A percentile compares a stretch with the other conserved stretches of the same genome.
These are phyloP conservation scores for Aaosphaeria pasadenensis DNA, from an alignment of 2,329 filamentous ascomycete genomes.

Conservation along the genomic window DNA sequence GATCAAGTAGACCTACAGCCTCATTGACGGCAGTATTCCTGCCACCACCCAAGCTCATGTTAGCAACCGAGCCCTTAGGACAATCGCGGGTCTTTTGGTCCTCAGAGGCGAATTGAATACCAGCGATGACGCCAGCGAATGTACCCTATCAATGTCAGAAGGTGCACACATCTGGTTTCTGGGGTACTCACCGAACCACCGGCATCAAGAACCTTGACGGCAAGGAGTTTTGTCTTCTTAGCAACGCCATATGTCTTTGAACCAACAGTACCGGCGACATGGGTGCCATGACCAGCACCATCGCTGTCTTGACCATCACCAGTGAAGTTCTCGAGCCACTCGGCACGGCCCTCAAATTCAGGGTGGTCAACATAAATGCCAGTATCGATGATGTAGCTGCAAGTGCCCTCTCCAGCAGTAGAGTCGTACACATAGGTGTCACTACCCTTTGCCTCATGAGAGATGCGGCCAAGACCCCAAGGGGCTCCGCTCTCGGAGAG, in stretches of 20 bases:
- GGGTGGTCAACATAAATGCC: conserved; percentile 56
- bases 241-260: conserved; percentile 32
- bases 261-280: conserved; percentile 32
- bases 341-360: conserved; percentile 33
- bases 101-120: conserved; percentile 18
- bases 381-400: conserved; percentile 63
- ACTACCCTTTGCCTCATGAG: conserved; percentile 25
- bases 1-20: conserved; percentile 10
- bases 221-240: conserved; percentile 32
- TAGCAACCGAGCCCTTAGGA: conserved; percentile 29
- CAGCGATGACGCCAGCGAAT: conserved; percentile 21
- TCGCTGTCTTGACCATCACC: conserved; percentile 20
- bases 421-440: conserved; percentile 37
- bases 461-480: conserved; percentile 41
- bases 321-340: conserved; percentile 24
- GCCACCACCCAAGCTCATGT: conserved; percentile 33
- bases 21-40: conserved; percentile 21
- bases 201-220: conserved; percentile 35
- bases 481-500: conserved; percentile 34
- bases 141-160: conserved; percentile 8
- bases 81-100: conserved; percentile 18
- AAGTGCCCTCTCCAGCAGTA: conserved; percentile 39
- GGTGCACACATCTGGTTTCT: neutral
- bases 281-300: conserved; percentile 35
- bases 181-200: conserved; percentile 27